Evolutionary conservation across 2,329 filamentous ascomycete species (phyloP), one percentile per base, ranked within the genome.

Genomic region (Aspergillaceae sp.): DNA sequence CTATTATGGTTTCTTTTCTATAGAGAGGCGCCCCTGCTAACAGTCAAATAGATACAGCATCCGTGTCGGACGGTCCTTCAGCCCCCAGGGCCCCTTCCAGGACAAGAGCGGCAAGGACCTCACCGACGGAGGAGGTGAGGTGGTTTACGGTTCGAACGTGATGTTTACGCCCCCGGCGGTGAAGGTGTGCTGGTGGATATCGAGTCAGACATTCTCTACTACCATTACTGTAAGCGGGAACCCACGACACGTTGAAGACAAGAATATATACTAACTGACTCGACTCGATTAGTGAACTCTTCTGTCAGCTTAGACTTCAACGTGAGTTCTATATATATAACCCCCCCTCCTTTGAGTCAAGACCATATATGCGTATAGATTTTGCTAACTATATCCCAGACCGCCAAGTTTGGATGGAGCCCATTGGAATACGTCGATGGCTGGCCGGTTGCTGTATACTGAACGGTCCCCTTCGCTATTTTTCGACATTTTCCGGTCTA

Each of bases 161-260:
- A 69, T 28, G 73, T 83, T 0, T 86, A 84, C 55, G 82, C 77
- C 10, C 82, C 82, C 6, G 83, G 82, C 40, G 81, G 81, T 1
- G 80, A 85, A 56, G 78, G 77, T 11, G 72, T 84, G 1, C 74
- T 76, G 50, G 66, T 68, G 1, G 79, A 82, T 48, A 54, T 50
- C 6, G 49, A 52, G 5, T 53, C 47, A 3, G 63, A 66, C 41
- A 50, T 62, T 26, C 56, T 66, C 4, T 66, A 63, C 45, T 66
- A 66, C 43, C 63, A 66, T 40, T 66, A 65, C 37, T 49, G 63
- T 65, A 47, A 49, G 61, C 55, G 6, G 33, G 8, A 34, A 34
- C 33, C n/a, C 8, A 34, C n/a, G n/a, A 34, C 8, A 3, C 7
- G 27, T 7, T 30, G 7, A 11, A 9, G n/a, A 2, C 3, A n/a